phyloP scores from a whole-genome alignment of 192 early-diverging fungal species.

The Endogone sp. region DNA sequence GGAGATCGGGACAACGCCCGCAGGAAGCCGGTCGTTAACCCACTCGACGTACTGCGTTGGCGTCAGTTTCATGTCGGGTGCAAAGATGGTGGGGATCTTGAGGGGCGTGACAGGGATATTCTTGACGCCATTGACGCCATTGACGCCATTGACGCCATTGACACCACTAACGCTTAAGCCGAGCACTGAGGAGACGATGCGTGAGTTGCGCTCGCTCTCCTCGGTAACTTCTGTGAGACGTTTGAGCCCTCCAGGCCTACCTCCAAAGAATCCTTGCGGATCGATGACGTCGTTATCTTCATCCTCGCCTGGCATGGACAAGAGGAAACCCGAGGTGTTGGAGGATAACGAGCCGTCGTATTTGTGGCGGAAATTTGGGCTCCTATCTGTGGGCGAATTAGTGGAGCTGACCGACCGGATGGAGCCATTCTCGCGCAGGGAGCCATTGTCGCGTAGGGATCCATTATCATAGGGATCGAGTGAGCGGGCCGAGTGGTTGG shows the following conservation, averaged over 20 bases:
- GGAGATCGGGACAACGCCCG: constrained; percentile 24
- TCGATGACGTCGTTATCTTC: constrained; percentile 20
- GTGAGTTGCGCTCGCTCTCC: background rate
- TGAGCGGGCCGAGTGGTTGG: too few species aligned
- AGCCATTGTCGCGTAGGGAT: constrained; percentile 20
- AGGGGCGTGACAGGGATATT: background rate
- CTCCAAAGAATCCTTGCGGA: background rate
- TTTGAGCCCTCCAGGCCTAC: constrained; percentile 3
- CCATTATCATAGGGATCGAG: constrained; percentile 22
- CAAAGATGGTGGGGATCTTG: background rate
- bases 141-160: too few species aligned
- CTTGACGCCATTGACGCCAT: constrained; percentile 10
- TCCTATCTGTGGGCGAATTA: too few species aligned
- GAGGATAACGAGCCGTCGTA: too few species aligned
- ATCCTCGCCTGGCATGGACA: background rate
- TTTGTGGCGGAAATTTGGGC: too few species aligned
- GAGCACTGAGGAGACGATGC: too few species aligned
- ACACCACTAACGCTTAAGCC: too few species aligned
- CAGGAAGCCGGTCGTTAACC: constrained; percentile 41
- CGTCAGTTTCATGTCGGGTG: constrained; percentile 13
- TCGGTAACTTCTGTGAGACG: background rate
- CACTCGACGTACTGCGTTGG: constrained; percentile 40
- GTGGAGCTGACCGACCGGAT: background rate
- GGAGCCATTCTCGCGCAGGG: too few species aligned
- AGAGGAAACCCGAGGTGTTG: background rate